Percentiles rank a stretch among this genome's conserved stretches.
These are phyloP conservation scores for Cruciata laevipes DNA, from an alignment of 257 asterid genomes.

Conservation along the genomic window DNA sequence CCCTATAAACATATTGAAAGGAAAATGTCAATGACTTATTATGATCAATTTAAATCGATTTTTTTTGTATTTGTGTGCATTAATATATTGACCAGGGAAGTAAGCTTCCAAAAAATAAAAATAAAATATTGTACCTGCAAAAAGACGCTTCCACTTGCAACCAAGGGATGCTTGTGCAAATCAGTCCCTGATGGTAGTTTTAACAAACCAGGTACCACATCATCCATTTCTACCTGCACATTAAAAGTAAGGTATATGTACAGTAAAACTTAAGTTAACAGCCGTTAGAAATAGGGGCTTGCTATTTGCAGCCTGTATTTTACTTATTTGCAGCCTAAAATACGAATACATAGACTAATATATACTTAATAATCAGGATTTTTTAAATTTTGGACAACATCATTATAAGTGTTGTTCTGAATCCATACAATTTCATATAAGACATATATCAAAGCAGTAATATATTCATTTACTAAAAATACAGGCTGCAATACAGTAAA, in stretches of 20 bases:
- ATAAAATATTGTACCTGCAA: slow-evolving; percentile 64
- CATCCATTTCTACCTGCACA: slow-evolving; percentile 65
- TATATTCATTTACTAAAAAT: too few relatives aligned
- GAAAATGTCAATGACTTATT: background rate
- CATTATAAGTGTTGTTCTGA: too few relatives aligned
- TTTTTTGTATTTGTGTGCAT: background rate
- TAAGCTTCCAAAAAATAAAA: background rate
- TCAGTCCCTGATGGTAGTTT: slow-evolving; percentile 81
- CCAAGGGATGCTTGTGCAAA: slow-evolving; percentile 84
- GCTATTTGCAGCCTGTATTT: too few relatives aligned
- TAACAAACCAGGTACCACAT: slow-evolving; percentile 62
- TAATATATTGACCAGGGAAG: background rate
- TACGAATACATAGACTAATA: too few relatives aligned
- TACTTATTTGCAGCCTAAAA: too few relatives aligned
- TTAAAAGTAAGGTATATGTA: slow-evolving; percentile 9
- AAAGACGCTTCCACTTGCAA: slow-evolving; percentile 55
- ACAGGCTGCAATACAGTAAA: too few relatives aligned
- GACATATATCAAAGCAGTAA: too few relatives aligned
- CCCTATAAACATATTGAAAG: slow-evolving; percentile 39
- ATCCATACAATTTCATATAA: too few relatives aligned
- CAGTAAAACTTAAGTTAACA: background rate
- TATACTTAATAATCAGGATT: too few relatives aligned
- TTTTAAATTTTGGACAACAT: too few relatives aligned
- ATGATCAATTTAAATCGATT: background rate
- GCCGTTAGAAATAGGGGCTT: too few relatives aligned